Evolutionary conservation across 2,329 filamentous ascomycete species (phyloP), one percentile per base, ranked within the genome.

Genomic region (Endothia cerciana): DNA sequence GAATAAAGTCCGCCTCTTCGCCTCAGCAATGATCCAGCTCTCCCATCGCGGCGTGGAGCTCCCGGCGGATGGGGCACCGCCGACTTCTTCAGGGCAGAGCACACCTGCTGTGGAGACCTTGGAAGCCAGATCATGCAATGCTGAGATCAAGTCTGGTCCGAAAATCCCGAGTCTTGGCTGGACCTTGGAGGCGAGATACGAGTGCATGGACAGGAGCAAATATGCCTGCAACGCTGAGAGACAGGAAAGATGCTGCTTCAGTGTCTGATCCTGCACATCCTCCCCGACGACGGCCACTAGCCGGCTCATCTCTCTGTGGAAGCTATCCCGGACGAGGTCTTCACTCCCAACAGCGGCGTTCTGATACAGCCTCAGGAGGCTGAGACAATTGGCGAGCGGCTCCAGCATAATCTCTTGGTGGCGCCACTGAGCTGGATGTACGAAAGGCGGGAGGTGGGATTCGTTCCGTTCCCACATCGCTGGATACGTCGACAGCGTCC

Each of bases 211-310:
- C 66, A 85, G 85, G n/a, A 86, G 77, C 2, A 87, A 73, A 70
- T 84, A 85, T 0, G 83, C 81, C 68, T 87, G 85, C 47, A 85
- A 84, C 1, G 79, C 74, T 0, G 78, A 77, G 0, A 87, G 77
- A 0, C 78, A 72, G 6, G 73, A 70, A 8, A 73, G 30, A 3
- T 76, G 72, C 55, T 77, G 73, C 38, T 72, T 15, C 11, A 64
- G 74, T 0, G 63, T 68, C 0, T 58, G 56, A 11, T 71, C 71
- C 4, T 71, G 68, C 40, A 73, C 73, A 67, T 76, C 77, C 2
- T 41, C 57, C 4, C 17, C 57, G 17, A 59, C 40, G 6, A 30
- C 15, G n/a, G 40, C 25, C 25, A 33, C 57, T 11, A 83, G 49
- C 4, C 61, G 75, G n/a, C 69, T 69, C 80, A 84, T 83, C 65